phyloP scores from a whole-genome alignment of 805 yeast genomes.

The Cephaloascus albidus region DNA sequence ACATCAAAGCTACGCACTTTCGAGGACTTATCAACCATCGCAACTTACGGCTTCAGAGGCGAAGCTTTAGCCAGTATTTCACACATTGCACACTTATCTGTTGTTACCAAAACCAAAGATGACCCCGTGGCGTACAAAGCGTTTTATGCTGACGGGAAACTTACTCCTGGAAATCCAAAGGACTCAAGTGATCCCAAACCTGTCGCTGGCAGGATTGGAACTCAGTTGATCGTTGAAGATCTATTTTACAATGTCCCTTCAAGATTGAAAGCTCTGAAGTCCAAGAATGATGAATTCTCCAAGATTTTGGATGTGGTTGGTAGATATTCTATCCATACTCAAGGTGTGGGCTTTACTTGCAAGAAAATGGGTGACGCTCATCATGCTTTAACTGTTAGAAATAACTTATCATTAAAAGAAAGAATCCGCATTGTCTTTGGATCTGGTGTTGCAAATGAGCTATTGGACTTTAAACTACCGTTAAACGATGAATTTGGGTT shows the following conservation, averaged over 20 bases:
- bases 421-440: slow-evolving; percentile 73
- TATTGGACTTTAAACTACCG: slow-evolving; percentile 37
- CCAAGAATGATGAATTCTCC: slow-evolving; percentile 65
- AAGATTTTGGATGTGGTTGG: slow-evolving; percentile 78
- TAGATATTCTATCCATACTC: slow-evolving; percentile 70
- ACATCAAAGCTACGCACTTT: slow-evolving; percentile 74
- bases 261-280: slow-evolving; percentile 55
- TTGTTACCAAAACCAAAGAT: slow-evolving; percentile 58
- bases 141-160: slow-evolving; percentile 56
- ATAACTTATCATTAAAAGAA: slow-evolving; percentile 43
- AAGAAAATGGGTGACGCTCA: slow-evolving; percentile 73
- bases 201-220: slow-evolving; percentile 81
- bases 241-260: slow-evolving; percentile 84
- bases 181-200: slow-evolving; percentile 47
- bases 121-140: slow-evolving; percentile 66
- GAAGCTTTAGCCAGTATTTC: slow-evolving; percentile 95
- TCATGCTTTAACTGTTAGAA: slow-evolving; percentile 52
- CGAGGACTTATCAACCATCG: slow-evolving; percentile 63
- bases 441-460: slow-evolving; percentile 51
- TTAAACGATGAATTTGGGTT: slow-evolving; percentile 40
- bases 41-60: slow-evolving; percentile 92
- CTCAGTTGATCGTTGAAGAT: slow-evolving; percentile 80
- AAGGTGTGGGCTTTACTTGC: slow-evolving; percentile 64
- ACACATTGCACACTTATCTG: slow-evolving; percentile 75
- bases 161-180: slow-evolving; percentile 33